Evolutionary conservation across 2,329 filamentous ascomycete species (phyloP).

Genomic region (Ramichloridium luteum): DNA sequence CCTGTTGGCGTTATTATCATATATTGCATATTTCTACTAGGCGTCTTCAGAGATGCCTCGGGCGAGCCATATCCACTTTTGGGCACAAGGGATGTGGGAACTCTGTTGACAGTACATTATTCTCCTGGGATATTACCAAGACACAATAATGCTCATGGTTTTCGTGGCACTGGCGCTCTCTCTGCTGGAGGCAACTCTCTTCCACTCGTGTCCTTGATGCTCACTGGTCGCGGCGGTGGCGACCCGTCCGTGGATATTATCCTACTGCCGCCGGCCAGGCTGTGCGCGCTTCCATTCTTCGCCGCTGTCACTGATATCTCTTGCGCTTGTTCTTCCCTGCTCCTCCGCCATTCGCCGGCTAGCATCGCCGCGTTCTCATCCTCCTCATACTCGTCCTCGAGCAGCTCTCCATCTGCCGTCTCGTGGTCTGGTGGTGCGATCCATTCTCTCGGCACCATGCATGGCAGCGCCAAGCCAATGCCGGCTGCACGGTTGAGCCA

Average conservation of each 20-base stretch:
- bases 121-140: no score
- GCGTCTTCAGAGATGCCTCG: no score
- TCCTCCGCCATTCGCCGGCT: conserved; percentile 17
- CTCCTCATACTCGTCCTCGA: conserved; percentile 42
- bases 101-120: no score
- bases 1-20: no score
- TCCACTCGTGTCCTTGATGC: conserved; percentile 29
- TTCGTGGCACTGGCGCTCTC: conserved; percentile 31
- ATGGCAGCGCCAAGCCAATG: conserved; percentile 69
- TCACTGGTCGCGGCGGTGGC: conserved; percentile 21
- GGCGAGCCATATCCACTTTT: no score
- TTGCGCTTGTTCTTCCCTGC: conserved; percentile 18
- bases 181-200: conserved; percentile 33
- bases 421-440: conserved; percentile 63
- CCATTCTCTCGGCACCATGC: conserved; percentile 73
- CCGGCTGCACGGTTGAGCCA: conserved; percentile 80
- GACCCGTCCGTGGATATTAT: conserved; percentile 12
- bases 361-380: conserved; percentile 25
- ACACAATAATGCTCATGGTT: conserved; percentile 3
- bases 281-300: conserved; percentile 7
- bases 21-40: no score
- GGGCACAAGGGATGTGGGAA: no score
- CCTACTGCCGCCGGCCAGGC: conserved; percentile 15
- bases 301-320: conserved; percentile 5
- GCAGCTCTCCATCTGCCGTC: conserved; percentile 55